phyloP scores from a whole-genome alignment of 2,329 filamentous ascomycete genomes.

The Lecanicillium sp. region DNA sequence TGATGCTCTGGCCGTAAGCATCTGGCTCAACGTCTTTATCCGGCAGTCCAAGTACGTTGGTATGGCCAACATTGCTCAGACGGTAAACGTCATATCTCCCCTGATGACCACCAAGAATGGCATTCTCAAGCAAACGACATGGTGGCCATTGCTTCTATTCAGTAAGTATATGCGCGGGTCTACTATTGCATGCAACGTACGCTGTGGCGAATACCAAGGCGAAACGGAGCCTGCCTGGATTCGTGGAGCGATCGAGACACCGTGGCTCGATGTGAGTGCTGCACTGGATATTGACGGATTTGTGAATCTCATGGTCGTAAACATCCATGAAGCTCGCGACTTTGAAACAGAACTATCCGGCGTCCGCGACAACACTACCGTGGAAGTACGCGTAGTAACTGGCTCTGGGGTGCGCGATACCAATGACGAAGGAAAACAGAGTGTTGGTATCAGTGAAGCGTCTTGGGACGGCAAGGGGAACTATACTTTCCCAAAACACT shows the following conservation, averaged over 20 bases:
- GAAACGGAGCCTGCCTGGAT: slow-evolving; percentile 60
- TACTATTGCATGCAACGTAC: slow-evolving; percentile 59
- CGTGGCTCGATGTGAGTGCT: slow-evolving; percentile 63
- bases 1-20: slow-evolving; percentile 65
- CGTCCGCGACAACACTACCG: slow-evolving; percentile 49
- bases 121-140: slow-evolving; percentile 63
- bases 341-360: slow-evolving; percentile 56
- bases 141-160: slow-evolving; percentile 67
- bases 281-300: slow-evolving; percentile 48
- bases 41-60: slow-evolving; percentile 63
- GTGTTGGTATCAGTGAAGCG: slow-evolving; percentile 37
- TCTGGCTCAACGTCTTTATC: slow-evolving; percentile 71
- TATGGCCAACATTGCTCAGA: slow-evolving; percentile 75
- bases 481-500: slow-evolving; percentile 62
- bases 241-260: slow-evolving; percentile 56
- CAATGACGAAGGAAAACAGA: slow-evolving; percentile 33
- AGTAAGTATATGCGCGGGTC: slow-evolving; percentile 59
- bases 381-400: too few relatives aligned
- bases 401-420: too few relatives aligned
- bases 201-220: slow-evolving; percentile 56
- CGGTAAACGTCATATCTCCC: slow-evolving; percentile 70
- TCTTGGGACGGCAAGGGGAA: slow-evolving; percentile 56
- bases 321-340: slow-evolving; percentile 54
- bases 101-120: slow-evolving; percentile 62
- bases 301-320: slow-evolving; percentile 64